Evolutionary conservation across 176 grass and related monocot species (phyloP).

Genomic region (Otatea glauca): DNA sequence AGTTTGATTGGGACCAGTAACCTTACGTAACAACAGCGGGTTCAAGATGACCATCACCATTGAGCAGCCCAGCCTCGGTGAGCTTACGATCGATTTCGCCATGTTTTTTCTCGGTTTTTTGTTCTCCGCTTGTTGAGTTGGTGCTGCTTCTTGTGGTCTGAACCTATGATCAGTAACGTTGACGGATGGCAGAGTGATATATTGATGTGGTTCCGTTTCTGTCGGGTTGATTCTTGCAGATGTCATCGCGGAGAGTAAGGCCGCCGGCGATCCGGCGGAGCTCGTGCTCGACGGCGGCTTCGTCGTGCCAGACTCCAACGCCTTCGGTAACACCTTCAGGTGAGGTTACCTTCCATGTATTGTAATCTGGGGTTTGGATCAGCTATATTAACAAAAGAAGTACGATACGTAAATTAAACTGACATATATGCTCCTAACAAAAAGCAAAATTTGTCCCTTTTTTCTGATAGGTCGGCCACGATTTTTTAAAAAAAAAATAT

Average conservation of each 20-base stretch:
- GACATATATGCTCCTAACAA: neutral
- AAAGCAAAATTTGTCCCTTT: neutral
- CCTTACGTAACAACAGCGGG: neutral
- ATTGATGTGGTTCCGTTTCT: neutral
- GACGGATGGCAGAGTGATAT: no score
- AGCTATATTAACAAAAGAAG: no score
- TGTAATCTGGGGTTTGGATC: neutral
- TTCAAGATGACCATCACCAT: slow-evolving; percentile 73
- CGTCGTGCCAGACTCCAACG: slow-evolving; percentile 69
- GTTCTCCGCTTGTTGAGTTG: no score
- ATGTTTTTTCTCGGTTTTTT: neutral
- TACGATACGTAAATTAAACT: no score
- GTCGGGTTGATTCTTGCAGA: slow-evolving; percentile 11
- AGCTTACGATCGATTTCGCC: neutral
- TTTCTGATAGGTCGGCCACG: neutral
- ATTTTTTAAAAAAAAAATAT: neutral
- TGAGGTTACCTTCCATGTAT: neutral
- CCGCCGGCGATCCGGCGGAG: slow-evolving; percentile 34
- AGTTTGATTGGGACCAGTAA: no score
- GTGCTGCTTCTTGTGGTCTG: no score
- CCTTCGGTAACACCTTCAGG: slow-evolving; percentile 88
- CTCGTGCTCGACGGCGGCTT: slow-evolving; percentile 75
- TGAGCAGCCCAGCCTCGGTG: slow-evolving; percentile 66
- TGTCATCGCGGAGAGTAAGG: slow-evolving; percentile 46
- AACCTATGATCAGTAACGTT: no score